Evolutionary conservation across 208 protist species (phyloP).

Genomic region (Acanthamoeba healyi): DNA sequence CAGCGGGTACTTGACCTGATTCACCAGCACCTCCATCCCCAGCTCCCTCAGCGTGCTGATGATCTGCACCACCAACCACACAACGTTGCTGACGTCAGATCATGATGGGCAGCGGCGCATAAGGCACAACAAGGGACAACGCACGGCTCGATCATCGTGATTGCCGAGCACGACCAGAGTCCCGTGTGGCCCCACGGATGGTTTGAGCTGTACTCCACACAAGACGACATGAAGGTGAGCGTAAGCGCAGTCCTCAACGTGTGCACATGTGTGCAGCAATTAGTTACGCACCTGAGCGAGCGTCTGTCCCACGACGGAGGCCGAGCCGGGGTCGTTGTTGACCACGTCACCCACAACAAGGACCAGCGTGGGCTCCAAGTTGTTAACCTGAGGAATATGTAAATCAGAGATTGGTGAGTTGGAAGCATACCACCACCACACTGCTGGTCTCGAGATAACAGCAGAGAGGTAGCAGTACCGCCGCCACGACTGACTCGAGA

Average conservation of each 20-base stretch:
- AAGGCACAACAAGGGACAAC: background rate
- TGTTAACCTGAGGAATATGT: background rate
- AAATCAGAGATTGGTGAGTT: background rate
- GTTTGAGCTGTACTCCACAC: background rate
- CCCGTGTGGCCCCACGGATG: background rate
- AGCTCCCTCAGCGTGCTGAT: background rate
- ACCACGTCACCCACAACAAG: slow-evolving; percentile 14
- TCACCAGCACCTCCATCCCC: background rate
- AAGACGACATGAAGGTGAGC: no score
- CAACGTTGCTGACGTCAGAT: background rate
- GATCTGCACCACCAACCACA: background rate
- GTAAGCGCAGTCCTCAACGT: no score
- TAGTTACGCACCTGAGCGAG: background rate
- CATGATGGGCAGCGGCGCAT: no score
- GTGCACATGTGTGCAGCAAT: background rate
- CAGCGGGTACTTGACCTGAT: background rate
- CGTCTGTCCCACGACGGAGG: background rate
- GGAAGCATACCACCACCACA: no score
- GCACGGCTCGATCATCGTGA: background rate
- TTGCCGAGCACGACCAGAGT: slow-evolving; percentile 9
- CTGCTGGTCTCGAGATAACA: background rate
- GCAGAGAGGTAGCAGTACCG: no score
- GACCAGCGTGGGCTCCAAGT: slow-evolving; percentile 8
- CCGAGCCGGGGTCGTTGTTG: slow-evolving; percentile 14
- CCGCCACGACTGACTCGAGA: background rate